Percentiles rank a stretch among this genome's conserved stretches.
These are phyloP conservation scores for Aeschynomene evenia DNA, from an alignment of 306 rosid species.

Conservation along the genomic window DNA sequence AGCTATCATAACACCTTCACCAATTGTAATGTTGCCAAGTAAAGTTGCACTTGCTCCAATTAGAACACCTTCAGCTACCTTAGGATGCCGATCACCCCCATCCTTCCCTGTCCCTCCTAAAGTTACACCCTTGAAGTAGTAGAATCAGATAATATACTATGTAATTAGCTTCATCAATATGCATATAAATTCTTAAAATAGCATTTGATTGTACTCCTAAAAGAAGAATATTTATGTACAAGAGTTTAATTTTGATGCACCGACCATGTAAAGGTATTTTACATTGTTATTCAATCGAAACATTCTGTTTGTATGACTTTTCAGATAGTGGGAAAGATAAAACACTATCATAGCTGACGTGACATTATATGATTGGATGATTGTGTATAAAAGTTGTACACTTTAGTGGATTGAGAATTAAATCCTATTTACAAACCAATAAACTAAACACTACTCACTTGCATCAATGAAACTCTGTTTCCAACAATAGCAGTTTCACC, in stretches of 20 bases:
- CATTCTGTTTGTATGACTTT: no score
- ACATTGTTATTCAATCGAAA: no score
- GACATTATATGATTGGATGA: no score
- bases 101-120: slow-evolving; percentile 76
- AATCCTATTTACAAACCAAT: no score
- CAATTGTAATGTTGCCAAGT: slow-evolving; percentile 71
- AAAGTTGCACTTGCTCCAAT: slow-evolving; percentile 73
- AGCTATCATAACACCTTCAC: slow-evolving; percentile 70
- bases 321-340: no score
- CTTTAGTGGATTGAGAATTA: no score
- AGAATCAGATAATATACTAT: slow-evolving; percentile 2
- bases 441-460: slow-evolving; percentile 46
- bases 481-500: slow-evolving; percentile 83
- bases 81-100: slow-evolving; percentile 74
- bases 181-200: background rate
- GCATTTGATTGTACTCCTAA: background rate
- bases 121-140: slow-evolving; percentile 80
- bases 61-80: slow-evolving; percentile 71
- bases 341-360: no score
- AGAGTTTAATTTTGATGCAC: no score
- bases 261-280: no score
- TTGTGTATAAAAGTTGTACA: no score
- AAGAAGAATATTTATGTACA: no score
- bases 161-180: background rate
- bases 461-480: slow-evolving; percentile 80